Percentiles rank a stretch among this genome's conserved stretches.
Evolutionary conservation across 331 rosid genomes (phyloP).

Genomic region (Spiraea crenata): DNA sequence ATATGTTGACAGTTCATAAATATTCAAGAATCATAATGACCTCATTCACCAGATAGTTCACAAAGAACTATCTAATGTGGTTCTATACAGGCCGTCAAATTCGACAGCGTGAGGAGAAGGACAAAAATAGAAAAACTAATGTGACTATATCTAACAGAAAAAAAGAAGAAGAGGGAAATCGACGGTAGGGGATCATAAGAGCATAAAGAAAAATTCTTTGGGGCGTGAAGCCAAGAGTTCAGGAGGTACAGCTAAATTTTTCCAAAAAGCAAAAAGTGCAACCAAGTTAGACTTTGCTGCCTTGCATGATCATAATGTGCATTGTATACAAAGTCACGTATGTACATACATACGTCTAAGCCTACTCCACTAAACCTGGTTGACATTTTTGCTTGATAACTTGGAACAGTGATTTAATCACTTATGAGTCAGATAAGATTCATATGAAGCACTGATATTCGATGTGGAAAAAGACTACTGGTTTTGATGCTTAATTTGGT

Average conservation of each 20-base stretch:
- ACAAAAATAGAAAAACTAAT: no score
- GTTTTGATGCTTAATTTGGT: conserved; percentile 6
- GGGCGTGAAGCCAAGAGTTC: no score
- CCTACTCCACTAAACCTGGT: conserved; percentile 7
- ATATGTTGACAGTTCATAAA: no score
- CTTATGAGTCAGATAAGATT: conserved; percentile 10
- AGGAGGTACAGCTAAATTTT: no score
- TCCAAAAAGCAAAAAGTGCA: neutral
- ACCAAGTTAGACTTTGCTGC: neutral
- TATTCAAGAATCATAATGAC: neutral
- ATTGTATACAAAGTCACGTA: neutral
- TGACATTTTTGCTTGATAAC: neutral
- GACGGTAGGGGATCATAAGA: no score
- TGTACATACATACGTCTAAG: neutral
- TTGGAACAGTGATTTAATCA: no score
- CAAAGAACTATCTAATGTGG: neutral
- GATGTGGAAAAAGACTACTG: neutral
- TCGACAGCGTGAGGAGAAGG: no score
- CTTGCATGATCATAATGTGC: neutral
- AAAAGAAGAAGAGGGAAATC: no score
- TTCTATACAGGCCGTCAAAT: no score
- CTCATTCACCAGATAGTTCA: neutral
- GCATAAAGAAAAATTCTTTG: no score
- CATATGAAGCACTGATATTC: neutral
- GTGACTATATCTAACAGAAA: no score